Base-by-base conservation (phyloP, 805 yeast genomes). In the Ogataea populi-albae region DNA sequence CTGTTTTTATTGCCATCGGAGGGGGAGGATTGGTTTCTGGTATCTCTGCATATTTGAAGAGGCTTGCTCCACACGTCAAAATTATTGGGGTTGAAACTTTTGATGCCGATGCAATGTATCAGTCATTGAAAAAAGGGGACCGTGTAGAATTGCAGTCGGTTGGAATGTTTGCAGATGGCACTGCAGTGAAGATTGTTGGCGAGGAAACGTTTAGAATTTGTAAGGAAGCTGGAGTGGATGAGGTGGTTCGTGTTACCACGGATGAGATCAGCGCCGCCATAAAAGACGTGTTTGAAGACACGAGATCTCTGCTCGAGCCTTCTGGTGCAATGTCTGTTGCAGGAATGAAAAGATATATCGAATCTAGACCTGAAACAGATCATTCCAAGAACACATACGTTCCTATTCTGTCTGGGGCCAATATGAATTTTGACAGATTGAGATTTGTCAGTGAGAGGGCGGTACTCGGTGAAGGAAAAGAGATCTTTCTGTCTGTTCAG, bases 161-260 rank as follows among this genome's bases (percentile, higher is more conserved):
- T 3, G 99, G 99, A n/a, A 68, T 85, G 6, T 93, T 93, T 64
- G 98, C 98, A 16, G 99, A 93, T 61, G 99, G 99, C 58, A 87
- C 99, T 8, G 97, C 98, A 7, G 99, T 93, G 27, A 85, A 80
- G 55, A 60, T 81, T 17, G 70, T 87, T 16, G 99, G 99, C 42
- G 85, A 80, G 41, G 98, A 94, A 62, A 85, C 96, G 9, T 93
- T 86, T 70, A 72, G 93, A 52, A 72, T 91, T 8, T 78, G 88
- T 48, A 66, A 73, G 48, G 77, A 83, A 30, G 73, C 75, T 40
- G 62, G 59, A 17, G 86, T 94, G n/a, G 98, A 93, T 60, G 98
- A 87, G 45, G 81, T 89, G 26, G 80, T 89, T 4, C 68, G 75
- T 18, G 96, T 88, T 4, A 73, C 76, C 54, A 89, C 97, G 9